These are phyloP conservation scores for Urochloa ruziziensis DNA, from an alignment of 176 grass and related monocot species.

Conservation along the genomic window DNA sequence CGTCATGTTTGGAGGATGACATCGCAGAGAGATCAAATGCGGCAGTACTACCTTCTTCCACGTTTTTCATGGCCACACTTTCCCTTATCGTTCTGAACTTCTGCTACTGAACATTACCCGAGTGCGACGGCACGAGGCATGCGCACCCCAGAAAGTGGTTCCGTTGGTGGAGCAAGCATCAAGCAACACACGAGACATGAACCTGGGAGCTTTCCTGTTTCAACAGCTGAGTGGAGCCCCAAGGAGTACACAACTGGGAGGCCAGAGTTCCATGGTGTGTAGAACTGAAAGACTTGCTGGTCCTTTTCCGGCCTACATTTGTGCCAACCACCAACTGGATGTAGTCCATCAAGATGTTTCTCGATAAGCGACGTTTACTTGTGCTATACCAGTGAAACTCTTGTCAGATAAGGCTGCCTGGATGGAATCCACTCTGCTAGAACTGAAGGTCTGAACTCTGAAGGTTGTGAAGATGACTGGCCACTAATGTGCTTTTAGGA, in stretches of 20 bases:
- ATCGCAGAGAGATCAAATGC: neutral
- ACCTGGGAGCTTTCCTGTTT: neutral
- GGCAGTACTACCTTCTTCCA: neutral
- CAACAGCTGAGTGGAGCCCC: neutral
- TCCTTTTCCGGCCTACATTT: slow-evolving; percentile 12
- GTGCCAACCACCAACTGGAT: neutral
- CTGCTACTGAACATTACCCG: neutral
- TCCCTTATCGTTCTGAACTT: neutral
- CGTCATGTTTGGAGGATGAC: neutral
- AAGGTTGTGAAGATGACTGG: neutral
- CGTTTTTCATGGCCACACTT: neutral
- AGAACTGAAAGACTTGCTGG: neutral
- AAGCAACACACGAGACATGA: neutral
- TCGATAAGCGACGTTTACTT: neutral
- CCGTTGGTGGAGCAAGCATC: slow-evolving; percentile 22
- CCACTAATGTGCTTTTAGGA: neutral
- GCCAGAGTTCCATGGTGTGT: neutral
- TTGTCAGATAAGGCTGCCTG: slow-evolving; percentile 7
- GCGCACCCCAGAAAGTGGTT: neutral
- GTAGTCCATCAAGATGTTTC: slow-evolving; percentile 17
- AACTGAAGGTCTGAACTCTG: neutral
- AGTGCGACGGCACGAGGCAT: slow-evolving; percentile 10
- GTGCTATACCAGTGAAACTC: neutral
- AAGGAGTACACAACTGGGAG: neutral
- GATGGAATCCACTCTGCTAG: slow-evolving; percentile 17